These are phyloP conservation scores for Suillus lakei DNA, from an alignment of 768 basidiomycete genomes.

Conservation along the genomic window DNA sequence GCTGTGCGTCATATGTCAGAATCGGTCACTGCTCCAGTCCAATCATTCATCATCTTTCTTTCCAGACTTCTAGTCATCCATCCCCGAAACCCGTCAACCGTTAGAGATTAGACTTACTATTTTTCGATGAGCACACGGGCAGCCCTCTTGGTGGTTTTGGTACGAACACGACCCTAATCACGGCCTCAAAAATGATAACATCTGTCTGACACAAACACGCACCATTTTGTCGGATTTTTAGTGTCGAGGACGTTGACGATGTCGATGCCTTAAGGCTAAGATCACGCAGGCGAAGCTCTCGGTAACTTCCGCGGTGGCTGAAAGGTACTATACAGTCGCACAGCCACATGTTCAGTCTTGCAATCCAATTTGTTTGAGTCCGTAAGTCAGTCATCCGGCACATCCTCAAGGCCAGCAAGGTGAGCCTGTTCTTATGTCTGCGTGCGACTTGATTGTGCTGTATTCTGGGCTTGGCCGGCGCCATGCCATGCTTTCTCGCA, in stretches of 20 bases:
- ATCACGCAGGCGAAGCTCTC: conserved; percentile 6
- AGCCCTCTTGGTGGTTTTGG: conserved; percentile 99
- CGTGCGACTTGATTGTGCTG: neutral
- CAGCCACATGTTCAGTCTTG: conserved; percentile 14
- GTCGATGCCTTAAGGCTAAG: conserved; percentile 16
- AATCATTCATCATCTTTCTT: neutral
- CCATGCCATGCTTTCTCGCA: conserved; percentile 17
- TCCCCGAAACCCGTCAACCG: neutral
- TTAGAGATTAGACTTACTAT: conserved; percentile 65
- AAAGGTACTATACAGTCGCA: conserved; percentile 39
- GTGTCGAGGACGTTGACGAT: conserved; percentile 29
- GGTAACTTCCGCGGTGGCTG: conserved; percentile 37
- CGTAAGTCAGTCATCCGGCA: conserved; percentile 20
- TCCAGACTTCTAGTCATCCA: neutral
- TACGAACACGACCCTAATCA: conserved; percentile 94
- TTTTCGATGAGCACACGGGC: conserved; percentile 99
- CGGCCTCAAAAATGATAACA: conserved; percentile 9
- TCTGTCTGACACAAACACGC: conserved; percentile 14
- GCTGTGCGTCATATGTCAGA: conserved; percentile 45
- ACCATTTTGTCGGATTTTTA: conserved; percentile 54
- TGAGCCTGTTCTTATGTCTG: conserved; percentile 38
- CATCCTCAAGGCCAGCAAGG: conserved; percentile 41
- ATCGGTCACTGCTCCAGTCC: neutral
- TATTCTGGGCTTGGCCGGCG: conserved; percentile 1
- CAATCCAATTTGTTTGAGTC: neutral